These are phyloP conservation scores for Arxiozyma telluris DNA, from an alignment of 1,139 yeast genomes.

Conservation along the genomic window DNA sequence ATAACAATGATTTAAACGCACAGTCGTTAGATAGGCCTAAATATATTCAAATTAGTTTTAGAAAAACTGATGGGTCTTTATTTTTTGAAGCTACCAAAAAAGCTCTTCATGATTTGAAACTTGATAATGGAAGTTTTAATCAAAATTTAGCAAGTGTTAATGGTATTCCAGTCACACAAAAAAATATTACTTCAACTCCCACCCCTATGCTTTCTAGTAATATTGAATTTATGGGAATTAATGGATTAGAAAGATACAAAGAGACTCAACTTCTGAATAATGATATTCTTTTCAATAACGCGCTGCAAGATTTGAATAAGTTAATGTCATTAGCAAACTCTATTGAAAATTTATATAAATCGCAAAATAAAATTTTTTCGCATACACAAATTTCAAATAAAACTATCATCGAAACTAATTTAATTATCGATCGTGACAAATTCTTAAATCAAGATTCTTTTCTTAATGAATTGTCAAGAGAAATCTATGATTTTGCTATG, in stretches of 20 bases:
- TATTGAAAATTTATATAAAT: constrained; percentile 44
- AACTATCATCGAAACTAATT: constrained; percentile 11
- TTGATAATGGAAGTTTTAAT: constrained; percentile 22
- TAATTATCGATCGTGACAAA: constrained; percentile 32
- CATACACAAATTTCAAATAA: background rate
- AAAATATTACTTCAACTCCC: constrained; percentile 9
- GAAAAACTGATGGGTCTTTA: constrained; percentile 47
- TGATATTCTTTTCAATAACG: constrained; percentile 54
- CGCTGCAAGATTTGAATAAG: constrained; percentile 69
- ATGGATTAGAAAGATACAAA: constrained; percentile 56
- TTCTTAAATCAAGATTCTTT: constrained; percentile 27
- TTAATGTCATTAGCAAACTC: constrained; percentile 74
- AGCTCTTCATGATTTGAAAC: constrained; percentile 37
- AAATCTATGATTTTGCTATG: constrained; percentile 47
- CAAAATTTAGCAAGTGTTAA: constrained; percentile 22
- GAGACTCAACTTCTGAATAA: constrained; percentile 51
- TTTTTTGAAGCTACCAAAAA: constrained; percentile 39
- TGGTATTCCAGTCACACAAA: constrained; percentile 15
- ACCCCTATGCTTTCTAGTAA: background rate
- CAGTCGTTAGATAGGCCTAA: constrained; percentile 12
- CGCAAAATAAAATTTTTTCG: constrained; percentile 10
- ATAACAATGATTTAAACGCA: background rate
- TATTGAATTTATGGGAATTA: constrained; percentile 42
- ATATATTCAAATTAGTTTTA: constrained; percentile 50
- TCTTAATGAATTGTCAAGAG: constrained; percentile 40